Conservation (phyloP, 495 filamentous ascomycete genomes). For the Durotheca rogersii region DNA sequence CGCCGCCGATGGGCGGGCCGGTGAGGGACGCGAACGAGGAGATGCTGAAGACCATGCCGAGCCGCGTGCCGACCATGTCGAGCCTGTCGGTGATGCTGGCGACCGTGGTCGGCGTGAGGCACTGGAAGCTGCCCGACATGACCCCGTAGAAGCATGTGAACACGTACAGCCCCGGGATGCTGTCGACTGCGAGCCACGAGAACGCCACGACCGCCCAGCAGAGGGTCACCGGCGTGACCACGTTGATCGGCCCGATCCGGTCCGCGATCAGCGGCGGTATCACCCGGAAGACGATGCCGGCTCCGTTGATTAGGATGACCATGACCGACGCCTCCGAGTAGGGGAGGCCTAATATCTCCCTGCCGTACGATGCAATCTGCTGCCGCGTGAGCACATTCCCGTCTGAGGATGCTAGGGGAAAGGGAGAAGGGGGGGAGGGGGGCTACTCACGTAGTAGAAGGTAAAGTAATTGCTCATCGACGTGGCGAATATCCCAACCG, state of each 20-base stretch:
- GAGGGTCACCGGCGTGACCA: constrained; percentile 57
- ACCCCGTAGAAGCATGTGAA: constrained; percentile 65
- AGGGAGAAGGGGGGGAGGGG: too few relatives aligned
- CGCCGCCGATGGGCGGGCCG: constrained; percentile 67
- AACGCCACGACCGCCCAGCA: constrained; percentile 55
- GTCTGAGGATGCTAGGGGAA: too few relatives aligned
- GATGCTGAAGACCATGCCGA: constrained; percentile 70
- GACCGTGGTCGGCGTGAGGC: constrained; percentile 61
- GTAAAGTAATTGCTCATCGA: constrained; percentile 66
- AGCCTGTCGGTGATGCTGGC: constrained; percentile 61
- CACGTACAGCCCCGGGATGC: constrained; percentile 50
- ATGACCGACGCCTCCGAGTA: constrained; percentile 56
- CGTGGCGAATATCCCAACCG: constrained; percentile 55
- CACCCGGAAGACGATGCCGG: constrained; percentile 62
- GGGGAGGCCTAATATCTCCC: constrained; percentile 52
- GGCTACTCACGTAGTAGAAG: constrained; percentile 62
- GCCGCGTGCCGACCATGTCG: constrained; percentile 61
- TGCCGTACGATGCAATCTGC: constrained; percentile 53
- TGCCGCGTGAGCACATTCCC: constrained; percentile 13
- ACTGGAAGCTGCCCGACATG: constrained; percentile 60
- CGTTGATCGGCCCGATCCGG: constrained; percentile 62
- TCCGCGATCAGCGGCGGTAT: constrained; percentile 63
- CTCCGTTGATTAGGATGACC: constrained; percentile 67
- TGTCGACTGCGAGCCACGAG: constrained; percentile 60
- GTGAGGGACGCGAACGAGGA: constrained; percentile 64